A percentile compares a stretch with the other conserved stretches of the same genome.
These are phyloP conservation scores for Tulasnella sp. DNA, from an alignment of 768 basidiomycete genomes.

Conservation along the genomic window DNA sequence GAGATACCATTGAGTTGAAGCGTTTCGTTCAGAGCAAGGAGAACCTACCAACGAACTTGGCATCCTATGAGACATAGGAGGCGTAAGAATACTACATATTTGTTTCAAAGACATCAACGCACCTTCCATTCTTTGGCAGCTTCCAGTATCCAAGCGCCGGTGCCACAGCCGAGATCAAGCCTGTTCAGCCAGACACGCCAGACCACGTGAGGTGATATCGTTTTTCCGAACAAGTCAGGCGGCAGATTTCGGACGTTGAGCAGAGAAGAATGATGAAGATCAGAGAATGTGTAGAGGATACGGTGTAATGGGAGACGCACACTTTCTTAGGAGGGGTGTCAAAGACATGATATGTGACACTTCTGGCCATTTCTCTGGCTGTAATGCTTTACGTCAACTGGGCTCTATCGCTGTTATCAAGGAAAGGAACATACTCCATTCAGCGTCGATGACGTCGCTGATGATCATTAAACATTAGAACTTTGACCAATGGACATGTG, in stretches of 20 bases:
- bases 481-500: not conserved
- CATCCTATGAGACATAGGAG: constrained; percentile 29
- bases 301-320: constrained; percentile 31
- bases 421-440: constrained; percentile 7
- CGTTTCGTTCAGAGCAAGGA: not conserved
- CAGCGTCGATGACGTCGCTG: constrained; percentile 8
- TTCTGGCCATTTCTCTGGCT: constrained; percentile 27
- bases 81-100: constrained; percentile 5
- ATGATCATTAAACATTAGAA: not conserved
- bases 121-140: constrained; percentile 54
- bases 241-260: not conserved
- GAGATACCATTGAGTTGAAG: not conserved
- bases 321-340: constrained; percentile 46
- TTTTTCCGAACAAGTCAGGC: too few relatives aligned
- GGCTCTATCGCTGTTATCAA: not conserved
- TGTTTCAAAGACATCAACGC: constrained; percentile 10
- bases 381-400: not conserved
- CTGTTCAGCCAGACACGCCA: constrained; percentile 24
- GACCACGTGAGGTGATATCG: not conserved
- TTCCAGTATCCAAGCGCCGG: constrained; percentile 61
- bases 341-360: constrained; percentile 54
- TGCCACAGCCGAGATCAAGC: constrained; percentile 62
- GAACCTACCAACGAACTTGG: constrained; percentile 50
- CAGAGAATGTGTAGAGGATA: too few relatives aligned
- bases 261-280: not conserved